A percentile compares a stretch with the other conserved stretches of the same genome.
phyloP scores from a whole-genome alignment of 176 grass and related monocot species.

The Lolium rigidum region DNA sequence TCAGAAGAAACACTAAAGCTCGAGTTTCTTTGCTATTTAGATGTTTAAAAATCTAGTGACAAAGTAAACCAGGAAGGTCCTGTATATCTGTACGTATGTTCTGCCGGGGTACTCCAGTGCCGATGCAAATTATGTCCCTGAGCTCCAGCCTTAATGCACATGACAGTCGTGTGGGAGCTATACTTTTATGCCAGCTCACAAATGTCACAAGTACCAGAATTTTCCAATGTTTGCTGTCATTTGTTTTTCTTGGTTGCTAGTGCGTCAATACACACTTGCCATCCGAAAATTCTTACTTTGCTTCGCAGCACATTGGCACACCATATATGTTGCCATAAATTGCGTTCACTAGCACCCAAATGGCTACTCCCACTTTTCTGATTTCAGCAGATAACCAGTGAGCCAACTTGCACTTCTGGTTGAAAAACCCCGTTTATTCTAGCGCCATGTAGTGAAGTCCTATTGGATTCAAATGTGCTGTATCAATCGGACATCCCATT shows the following conservation, averaged over 20 bases:
- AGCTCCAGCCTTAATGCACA: background rate
- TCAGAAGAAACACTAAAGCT: background rate
- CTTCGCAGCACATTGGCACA: no score
- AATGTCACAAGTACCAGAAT: slow-evolving; percentile 1
- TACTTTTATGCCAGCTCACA: background rate
- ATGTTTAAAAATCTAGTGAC: background rate
- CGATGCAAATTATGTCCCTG: background rate
- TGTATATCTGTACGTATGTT: slow-evolving; percentile 15
- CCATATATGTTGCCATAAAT: background rate
- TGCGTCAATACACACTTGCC: background rate
- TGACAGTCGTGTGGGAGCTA: background rate
- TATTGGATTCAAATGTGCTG: background rate
- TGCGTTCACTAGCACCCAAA: background rate
- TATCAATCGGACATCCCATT: no score
- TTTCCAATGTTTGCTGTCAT: background rate
- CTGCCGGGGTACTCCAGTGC: background rate
- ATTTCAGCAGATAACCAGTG: background rate
- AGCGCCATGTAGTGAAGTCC: no score
- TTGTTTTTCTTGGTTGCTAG: background rate
- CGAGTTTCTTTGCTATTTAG: background rate
- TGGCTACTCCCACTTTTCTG: background rate
- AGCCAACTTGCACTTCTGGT: background rate
- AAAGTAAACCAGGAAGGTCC: background rate
- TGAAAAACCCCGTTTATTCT: background rate
- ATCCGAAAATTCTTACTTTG: background rate